Conservation (phyloP, 208 protist genomes). For the Trichomonas gallinae region DNA sequence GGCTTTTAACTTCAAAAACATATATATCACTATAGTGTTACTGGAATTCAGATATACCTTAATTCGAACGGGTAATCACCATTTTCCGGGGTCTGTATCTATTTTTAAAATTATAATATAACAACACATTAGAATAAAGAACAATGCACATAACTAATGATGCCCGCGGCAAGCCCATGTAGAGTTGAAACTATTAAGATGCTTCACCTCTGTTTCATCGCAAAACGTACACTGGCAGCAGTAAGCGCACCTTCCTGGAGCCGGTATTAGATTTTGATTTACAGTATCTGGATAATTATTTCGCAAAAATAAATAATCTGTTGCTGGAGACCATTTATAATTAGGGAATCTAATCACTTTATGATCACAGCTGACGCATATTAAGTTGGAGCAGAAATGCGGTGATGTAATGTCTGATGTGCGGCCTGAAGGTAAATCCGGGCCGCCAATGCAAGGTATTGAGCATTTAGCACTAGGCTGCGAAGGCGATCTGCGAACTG, state of each 20-base stretch:
- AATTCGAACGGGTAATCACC: no score
- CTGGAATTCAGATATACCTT: no score
- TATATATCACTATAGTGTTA: no score
- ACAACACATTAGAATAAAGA: neutral
- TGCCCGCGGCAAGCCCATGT: neutral
- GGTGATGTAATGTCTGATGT: neutral
- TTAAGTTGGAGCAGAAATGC: neutral
- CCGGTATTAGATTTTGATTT: neutral
- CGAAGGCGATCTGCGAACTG: neutral
- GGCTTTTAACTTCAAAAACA: no score
- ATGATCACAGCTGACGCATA: neutral
- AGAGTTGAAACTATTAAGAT: neutral
- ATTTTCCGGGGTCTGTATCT: no score
- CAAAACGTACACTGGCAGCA: slow-evolving; percentile 17
- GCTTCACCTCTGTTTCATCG: neutral
- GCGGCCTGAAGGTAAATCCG: neutral
- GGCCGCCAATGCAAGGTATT: neutral
- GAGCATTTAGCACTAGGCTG: neutral
- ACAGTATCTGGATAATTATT: slow-evolving; percentile 2
- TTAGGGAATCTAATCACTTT: neutral
- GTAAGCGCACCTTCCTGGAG: neutral
- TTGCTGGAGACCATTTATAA: neutral
- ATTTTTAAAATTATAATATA: neutral
- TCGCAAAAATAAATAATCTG: neutral
- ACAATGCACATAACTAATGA: neutral